Base-by-base conservation (phyloP, 2,329 filamentous ascomycete genomes). In the Trichoderma guizhouense region DNA sequence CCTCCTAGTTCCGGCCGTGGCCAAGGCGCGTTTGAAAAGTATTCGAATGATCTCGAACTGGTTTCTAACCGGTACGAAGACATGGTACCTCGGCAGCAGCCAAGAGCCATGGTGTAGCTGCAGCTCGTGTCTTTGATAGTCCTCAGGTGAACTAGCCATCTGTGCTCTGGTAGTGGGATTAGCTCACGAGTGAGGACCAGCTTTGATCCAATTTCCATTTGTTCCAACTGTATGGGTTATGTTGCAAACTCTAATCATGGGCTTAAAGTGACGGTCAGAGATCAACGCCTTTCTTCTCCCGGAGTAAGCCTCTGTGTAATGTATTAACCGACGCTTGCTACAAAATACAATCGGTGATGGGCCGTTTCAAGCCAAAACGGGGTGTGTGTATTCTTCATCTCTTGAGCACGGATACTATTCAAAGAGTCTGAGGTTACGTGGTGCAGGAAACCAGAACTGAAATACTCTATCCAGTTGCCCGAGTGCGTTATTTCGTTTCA, bases 41-140 rank as follows among this genome's bases (percentile, higher is more conserved):
- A 80, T 12, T 78, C 80, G 61, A 77, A 79, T 18, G 85, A 86
- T 61, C 81, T 88, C 57, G 86, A 89, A 74, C 81, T 85, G 76
- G 84, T 84, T 72, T 83, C 86, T 4, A 83, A 85, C 72, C 83
- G 86, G 55, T 89, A 89, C 74, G 87, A 89, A 78, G 87, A 89
- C 74, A 87, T 89, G 86, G 76, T 86, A 26, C 86, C 86, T 32
- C 81, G 86, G 58, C 82, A 84, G 72, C 82, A 84, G 61, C 87
- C 88, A 12, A 81, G 83, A 77, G 82, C 79, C 18, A 81, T 84
- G 79, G 81, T 84, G 11, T 84, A 72, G 77, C 30, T 63, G 51
- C 30, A 55, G 21, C 24, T 57, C 18, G 12, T 69, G 61, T 24
- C 62, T 34, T 30, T 65, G 43, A 28, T 32, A 53, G 47, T 60